Base-by-base conservation (phyloP, 768 basidiomycete species). In the Hericium rajendrae region DNA sequence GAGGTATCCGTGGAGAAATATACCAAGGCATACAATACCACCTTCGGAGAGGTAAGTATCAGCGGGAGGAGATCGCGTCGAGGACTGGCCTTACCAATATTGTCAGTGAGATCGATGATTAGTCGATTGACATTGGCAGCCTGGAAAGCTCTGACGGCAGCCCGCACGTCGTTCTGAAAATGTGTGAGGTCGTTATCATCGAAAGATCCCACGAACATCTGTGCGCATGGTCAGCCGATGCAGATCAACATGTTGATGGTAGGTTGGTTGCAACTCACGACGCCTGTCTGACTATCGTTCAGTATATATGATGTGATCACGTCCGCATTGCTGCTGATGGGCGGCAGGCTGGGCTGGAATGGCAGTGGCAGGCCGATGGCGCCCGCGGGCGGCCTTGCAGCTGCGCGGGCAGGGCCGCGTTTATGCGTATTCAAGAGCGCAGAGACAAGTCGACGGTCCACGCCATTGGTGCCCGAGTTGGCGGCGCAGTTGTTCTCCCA, bases 151-250 rank as follows among this genome's bases (percentile, higher is more conserved):
- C 62, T 62, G 57, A 83, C 66, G 1, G 78, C 74, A 6, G 76
- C 69, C 0, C 72, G 74, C 0, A 76, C 72, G 59, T 84, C 81
- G 0, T 65, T 58, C 66, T 81, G 81, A 74, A 84, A 84, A 37
- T 71, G 69, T 49, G 68, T 60, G 62, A 77, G 81, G 62, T 82
- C 74, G 1, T 71, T 68, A 52, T 68, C 73, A 22, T 68, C 74
- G 62, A 86, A 86, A 0, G 81, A 81, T 15, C 83, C 81, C 4
- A 84, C 74, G 60, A 79, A 82, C 76, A 83, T 81, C 79, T 83
- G 62, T 20, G 43, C 6, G 56, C 32, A 8, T 62, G 46, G 52
- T 52, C 46, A 48, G 52, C 51, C 15, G 28, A 22, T 18, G 18
- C 24, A 20, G 4, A 8, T 26, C 9, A 1, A 24, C 4, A 41